Evolutionary conservation across 2,329 filamentous ascomycete species (phyloP).

Genomic region (Arthroderma sp.): DNA sequence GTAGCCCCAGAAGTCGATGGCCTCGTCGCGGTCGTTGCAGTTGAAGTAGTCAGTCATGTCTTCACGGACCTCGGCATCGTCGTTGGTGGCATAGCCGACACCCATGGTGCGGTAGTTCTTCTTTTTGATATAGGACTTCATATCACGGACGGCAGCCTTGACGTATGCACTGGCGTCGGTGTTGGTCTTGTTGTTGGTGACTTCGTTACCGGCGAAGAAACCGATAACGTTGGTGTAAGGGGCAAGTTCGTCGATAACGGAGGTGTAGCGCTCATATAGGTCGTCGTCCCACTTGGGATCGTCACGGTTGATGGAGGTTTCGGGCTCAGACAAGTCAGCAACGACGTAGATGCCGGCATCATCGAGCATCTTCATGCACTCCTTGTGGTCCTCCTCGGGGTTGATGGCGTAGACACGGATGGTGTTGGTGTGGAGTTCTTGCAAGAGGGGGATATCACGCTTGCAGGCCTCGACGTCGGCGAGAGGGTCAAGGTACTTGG

Average conservation of each 20-base stretch:
- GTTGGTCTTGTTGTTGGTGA: slow-evolving; percentile 79
- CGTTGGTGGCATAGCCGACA: slow-evolving; percentile 93
- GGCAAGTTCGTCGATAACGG: slow-evolving; percentile 66
- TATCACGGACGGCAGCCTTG: slow-evolving; percentile 94
- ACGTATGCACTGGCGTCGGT: slow-evolving; percentile 84
- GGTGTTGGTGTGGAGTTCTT: slow-evolving; percentile 71
- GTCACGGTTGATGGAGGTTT: slow-evolving; percentile 71
- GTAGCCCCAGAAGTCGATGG: slow-evolving; percentile 98
- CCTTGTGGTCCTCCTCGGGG: slow-evolving; percentile 60
- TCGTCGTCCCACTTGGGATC: slow-evolving; percentile 64
- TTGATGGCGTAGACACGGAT: slow-evolving; percentile 93
- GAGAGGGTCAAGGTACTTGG: slow-evolving; percentile 68
- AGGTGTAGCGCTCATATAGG: slow-evolving; percentile 68
- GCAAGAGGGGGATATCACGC: slow-evolving; percentile 73
- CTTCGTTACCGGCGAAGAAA: slow-evolving; percentile 98
- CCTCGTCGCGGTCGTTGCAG: slow-evolving; percentile 47
- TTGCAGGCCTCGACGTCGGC: slow-evolving; percentile 57
- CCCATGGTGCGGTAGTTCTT: slow-evolving; percentile 67
- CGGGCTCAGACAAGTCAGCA: slow-evolving; percentile 75
- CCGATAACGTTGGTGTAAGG: slow-evolving; percentile 85
- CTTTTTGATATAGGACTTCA: slow-evolving; percentile 80
- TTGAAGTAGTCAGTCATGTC: slow-evolving; percentile 88
- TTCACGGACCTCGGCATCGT: slow-evolving; percentile 69
- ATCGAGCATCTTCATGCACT: slow-evolving; percentile 72
- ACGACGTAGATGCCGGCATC: slow-evolving; percentile 90